Evolutionary conservation across 2,329 filamentous ascomycete species (phyloP), one percentile per base, ranked within the genome.

Genomic region (Ascomycota sp.): DNA sequence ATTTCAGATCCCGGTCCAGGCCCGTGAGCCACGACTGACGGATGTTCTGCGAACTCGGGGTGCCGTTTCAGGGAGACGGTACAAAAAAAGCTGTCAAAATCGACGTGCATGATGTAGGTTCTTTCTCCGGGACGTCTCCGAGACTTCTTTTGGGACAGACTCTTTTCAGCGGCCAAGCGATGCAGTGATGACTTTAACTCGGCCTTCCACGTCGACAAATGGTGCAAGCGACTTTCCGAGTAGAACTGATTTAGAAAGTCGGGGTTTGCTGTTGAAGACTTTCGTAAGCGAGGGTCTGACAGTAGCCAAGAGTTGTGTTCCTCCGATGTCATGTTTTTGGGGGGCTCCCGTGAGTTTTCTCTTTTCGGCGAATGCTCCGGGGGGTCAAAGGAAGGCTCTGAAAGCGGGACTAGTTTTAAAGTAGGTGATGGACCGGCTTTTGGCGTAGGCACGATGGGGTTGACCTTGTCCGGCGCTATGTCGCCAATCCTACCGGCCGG

Each of bases 31-130:
- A 98, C 79, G 1, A 80, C 89, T 2, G 77, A 72, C 0, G 91
- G 89, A 47, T 83, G 86, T 33, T 79, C 73, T 29, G 63, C 59
- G 38, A 70, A 75, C 13, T 91, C 72, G 0, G 86, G 83, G 21
- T 73, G 64, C 35, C 72, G 77, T 44, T 83, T 82, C 10, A 72
- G 49, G 1, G 89, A 93, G 0, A 98, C 81, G 0, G 91, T 81
- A 38, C 84, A 92, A 53, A 98, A 98, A 56, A 98, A 98, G 52
- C 83, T 89, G 55, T 98, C 91, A 51, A 98, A 98, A 49, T 98
- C 89, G 25, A 98, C 82, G 46, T 98, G 89, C 47, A 98, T 68
- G 35, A 98, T 66, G 45, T 95, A 98, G 33, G 78, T 62, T 38
- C 84, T 66, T 3, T 72, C 56, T 0, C 76, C 78, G 9, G 66